Base-by-base conservation (phyloP, 148 eudicot species). In the Camellia sinensis region DNA sequence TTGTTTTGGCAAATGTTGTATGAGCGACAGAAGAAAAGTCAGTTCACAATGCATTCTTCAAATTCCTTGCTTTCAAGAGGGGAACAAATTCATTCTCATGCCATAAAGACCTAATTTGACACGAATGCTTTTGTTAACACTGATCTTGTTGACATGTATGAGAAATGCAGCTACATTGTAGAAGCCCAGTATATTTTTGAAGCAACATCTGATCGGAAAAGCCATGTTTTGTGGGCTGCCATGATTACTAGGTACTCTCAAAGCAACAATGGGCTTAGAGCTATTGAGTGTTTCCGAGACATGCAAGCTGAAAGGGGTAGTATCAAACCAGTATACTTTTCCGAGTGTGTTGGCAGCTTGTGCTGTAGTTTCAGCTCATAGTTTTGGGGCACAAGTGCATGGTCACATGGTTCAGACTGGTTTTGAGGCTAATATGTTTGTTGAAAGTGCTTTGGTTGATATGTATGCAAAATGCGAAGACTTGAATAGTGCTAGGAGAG, bases 61-160 rank as follows among this genome's bases (percentile, higher is more conserved):
- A 82, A 79, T 63, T 86, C 89, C 21, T 86, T 88, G 86, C 81
- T 92, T 17, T 57, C 68, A 9, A 84, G 75, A 80, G 98, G 97
- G 79, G 80, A 88, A 75, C 87, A 88, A 48, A 74, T 92, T 82
- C 98, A 92, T 87, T 87, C 85, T 14, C 82, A 84, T 72, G 87
- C 89, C 2, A 70, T 89, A 61, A 94, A 92, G 74, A 86, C 92
- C 43, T 74, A 43, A 11, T 79, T 92, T 75, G 94, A 86, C 18
- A 10, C 41, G 6, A 86, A 87, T 81, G 80, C 71, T 18, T 88
- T 80, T 82, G 88, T 92, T 17, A 83, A 82, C 65, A 89, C 95
- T 71, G 86, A 84, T 78, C 92, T 94, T 53, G 89, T 94, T 57
- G 97, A 94, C 79, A 88, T 94, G 92, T 94, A 92, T 76, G 95